These are phyloP conservation scores for Inosperma sp. DNA, from an alignment of 768 basidiomycete species.

Conservation along the genomic window DNA sequence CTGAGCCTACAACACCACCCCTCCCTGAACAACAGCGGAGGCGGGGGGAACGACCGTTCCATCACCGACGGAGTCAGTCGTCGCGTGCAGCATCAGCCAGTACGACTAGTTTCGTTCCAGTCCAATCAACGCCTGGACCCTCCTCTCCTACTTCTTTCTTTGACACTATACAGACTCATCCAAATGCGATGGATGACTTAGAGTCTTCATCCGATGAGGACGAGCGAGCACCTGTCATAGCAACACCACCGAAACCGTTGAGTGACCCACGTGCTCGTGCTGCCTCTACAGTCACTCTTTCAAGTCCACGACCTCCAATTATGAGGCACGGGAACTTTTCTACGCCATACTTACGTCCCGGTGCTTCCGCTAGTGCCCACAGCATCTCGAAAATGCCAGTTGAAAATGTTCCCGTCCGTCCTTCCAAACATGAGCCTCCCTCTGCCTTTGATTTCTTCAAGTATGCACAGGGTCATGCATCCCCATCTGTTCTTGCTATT, in stretches of 20 bases:
- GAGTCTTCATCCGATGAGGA: conserved; percentile 56
- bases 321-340: conserved; percentile 70
- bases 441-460: conserved; percentile 44
- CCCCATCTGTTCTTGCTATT: conserved; percentile 3
- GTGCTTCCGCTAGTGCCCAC: conserved; percentile 19
- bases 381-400: conserved; percentile 45
- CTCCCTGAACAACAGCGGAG: conserved; percentile 29
- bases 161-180: conserved; percentile 64
- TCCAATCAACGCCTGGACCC: conserved; percentile 61
- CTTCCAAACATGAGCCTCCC: conserved; percentile 36
- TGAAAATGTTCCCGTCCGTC: conserved; percentile 43
- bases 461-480: conserved; percentile 41
- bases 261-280: conserved; percentile 36
- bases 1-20: conserved; percentile 43
- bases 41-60: conserved; percentile 16
- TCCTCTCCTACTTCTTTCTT: conserved; percentile 70
- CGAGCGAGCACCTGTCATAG: conserved; percentile 27
- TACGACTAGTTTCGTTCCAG: conserved; percentile 33
- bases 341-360: conserved; percentile 51
- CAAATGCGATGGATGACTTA: conserved; percentile 69
- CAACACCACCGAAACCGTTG: conserved; percentile 20
- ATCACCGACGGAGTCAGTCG: conserved; percentile 15
- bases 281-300: conserved; percentile 32
- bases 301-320: conserved; percentile 37
- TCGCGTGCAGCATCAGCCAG: conserved; percentile 15